These are phyloP conservation scores for Yarrowia hollandica DNA, from an alignment of 805 yeast genomes.

Conservation along the genomic window DNA sequence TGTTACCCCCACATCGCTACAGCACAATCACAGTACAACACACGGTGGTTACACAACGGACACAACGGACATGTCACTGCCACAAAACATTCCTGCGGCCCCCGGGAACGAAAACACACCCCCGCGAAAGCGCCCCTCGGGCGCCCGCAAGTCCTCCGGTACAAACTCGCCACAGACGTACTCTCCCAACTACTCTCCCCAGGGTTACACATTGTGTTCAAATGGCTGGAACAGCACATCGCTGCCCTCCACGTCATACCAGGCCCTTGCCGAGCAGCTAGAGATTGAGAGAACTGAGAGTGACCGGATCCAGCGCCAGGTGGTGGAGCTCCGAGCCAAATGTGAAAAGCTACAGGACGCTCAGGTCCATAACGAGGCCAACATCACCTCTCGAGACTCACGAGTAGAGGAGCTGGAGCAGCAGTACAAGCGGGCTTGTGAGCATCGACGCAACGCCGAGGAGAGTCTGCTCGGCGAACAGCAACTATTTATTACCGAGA, in stretches of 20 bases:
- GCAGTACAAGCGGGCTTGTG: slow-evolving; percentile 23
- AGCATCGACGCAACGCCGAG: slow-evolving; percentile 12
- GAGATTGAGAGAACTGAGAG: slow-evolving; percentile 27
- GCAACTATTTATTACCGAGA: slow-evolving; percentile 28
- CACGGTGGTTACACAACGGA: neutral
- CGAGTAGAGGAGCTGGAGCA: slow-evolving; percentile 16
- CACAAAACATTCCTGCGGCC: slow-evolving; percentile 12
- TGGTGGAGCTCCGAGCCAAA: slow-evolving; percentile 3
- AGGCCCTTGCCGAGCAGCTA: slow-evolving; percentile 17
- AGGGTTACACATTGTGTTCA: slow-evolving; percentile 22
- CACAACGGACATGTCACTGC: slow-evolving; percentile 1
- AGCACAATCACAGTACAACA: neutral
- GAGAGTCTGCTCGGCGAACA: slow-evolving; percentile 25
- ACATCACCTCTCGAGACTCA: slow-evolving; percentile 3
- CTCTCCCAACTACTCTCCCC: slow-evolving; percentile 24
- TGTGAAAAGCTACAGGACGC: slow-evolving; percentile 25
- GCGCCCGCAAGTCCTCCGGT: slow-evolving; percentile 4
- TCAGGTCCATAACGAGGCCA: slow-evolving; percentile 17
- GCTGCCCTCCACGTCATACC: slow-evolving; percentile 19
- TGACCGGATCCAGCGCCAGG: slow-evolving; percentile 19
- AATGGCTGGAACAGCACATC: slow-evolving; percentile 21
- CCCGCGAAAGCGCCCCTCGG: slow-evolving; percentile 4
- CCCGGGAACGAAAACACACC: slow-evolving; percentile 21
- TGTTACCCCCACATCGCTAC: neutral
- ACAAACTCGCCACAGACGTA: slow-evolving; percentile 16